Percentiles rank a stretch among this genome's conserved stretches.
Evolutionary conservation across 1,284 basidiomycete species (phyloP).

Genomic region (Boletus hoseneyae): DNA sequence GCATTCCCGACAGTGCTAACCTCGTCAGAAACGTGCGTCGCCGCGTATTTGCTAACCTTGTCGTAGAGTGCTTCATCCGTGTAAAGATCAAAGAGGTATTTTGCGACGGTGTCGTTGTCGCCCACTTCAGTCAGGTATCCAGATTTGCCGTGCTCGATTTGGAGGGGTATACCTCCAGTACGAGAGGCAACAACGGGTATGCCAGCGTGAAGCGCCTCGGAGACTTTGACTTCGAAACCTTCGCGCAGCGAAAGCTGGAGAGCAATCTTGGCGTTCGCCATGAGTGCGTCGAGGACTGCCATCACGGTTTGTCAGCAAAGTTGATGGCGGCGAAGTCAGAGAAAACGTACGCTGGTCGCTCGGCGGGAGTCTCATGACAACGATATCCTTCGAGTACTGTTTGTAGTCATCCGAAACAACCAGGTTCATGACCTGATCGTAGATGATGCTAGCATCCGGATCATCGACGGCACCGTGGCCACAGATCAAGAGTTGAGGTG

Average conservation of each 20-base stretch:
- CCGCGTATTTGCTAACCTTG: constrained; percentile 63
- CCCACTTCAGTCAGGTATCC: constrained; percentile 76
- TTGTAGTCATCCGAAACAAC: constrained; percentile 52
- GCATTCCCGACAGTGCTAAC: constrained; percentile 78
- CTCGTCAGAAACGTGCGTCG: constrained; percentile 74
- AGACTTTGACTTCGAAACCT: constrained; percentile 92
- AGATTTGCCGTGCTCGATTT: constrained; percentile 79
- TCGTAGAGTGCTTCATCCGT: constrained; percentile 66
- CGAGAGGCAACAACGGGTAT: constrained; percentile 77
- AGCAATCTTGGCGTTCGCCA: constrained; percentile 74
- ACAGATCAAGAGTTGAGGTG: constrained; percentile 80
- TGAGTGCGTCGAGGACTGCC: constrained; percentile 70
- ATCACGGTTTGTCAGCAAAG: constrained; percentile 4
- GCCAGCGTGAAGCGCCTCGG: constrained; percentile 82
- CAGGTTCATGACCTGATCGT: constrained; percentile 67
- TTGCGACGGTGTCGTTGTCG: constrained; percentile 70
- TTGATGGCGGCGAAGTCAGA: background rate
- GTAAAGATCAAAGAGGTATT: constrained; percentile 70
- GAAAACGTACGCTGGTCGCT: constrained; percentile 68
- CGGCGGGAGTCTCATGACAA: constrained; percentile 77
- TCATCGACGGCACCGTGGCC: constrained; percentile 88
- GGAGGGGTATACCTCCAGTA: constrained; percentile 87
- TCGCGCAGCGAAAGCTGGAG: constrained; percentile 80
- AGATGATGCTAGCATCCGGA: constrained; percentile 82
- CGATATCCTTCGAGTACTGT: constrained; percentile 61